These are phyloP conservation scores for Paraphoma chrysanthemicola DNA, from an alignment of 2,329 filamentous ascomycete genomes.

Conservation along the genomic window DNA sequence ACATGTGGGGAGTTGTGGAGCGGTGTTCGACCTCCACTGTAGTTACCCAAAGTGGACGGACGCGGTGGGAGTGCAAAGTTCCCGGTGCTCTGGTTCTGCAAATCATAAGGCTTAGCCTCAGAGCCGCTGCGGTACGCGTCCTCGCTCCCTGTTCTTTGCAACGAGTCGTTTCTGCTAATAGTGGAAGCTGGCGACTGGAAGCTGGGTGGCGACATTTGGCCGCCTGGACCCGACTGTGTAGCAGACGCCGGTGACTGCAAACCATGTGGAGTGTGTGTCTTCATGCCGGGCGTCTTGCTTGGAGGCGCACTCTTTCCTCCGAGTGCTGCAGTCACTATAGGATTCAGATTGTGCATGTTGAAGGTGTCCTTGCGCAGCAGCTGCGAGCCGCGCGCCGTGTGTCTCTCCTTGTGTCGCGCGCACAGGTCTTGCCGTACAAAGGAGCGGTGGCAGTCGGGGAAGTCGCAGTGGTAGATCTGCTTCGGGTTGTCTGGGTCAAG, in stretches of 20 bases:
- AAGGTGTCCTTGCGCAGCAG: slow-evolving; percentile 76
- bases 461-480: slow-evolving; percentile 93
- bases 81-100: slow-evolving; percentile 40
- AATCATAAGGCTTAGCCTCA: slow-evolving; percentile 44
- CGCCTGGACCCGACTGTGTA: slow-evolving; percentile 23
- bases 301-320: slow-evolving; percentile 37
- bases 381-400: slow-evolving; percentile 72
- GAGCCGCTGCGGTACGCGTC: slow-evolving; percentile 42
- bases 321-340: slow-evolving; percentile 50
- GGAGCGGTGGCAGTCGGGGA: slow-evolving; percentile 84
- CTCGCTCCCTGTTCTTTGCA: slow-evolving; percentile 44
- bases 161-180: slow-evolving; percentile 36
- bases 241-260: slow-evolving; percentile 43
- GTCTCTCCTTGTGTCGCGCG: slow-evolving; percentile 65
- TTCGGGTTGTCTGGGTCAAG: slow-evolving; percentile 77
- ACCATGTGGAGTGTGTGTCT: slow-evolving; percentile 24
- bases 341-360: slow-evolving; percentile 57
- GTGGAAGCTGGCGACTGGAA: slow-evolving; percentile 42
- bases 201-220: slow-evolving; percentile 45
- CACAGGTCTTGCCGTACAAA: slow-evolving; percentile 95
- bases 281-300: slow-evolving; percentile 22
- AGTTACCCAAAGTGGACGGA: slow-evolving; percentile 40
- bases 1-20: slow-evolving; percentile 48
- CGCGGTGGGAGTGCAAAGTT: slow-evolving; percentile 48
- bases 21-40: slow-evolving; percentile 36